Conservation (phyloP, 2,329 filamentous ascomycete species). For the Seiridium unicorne region DNA sequence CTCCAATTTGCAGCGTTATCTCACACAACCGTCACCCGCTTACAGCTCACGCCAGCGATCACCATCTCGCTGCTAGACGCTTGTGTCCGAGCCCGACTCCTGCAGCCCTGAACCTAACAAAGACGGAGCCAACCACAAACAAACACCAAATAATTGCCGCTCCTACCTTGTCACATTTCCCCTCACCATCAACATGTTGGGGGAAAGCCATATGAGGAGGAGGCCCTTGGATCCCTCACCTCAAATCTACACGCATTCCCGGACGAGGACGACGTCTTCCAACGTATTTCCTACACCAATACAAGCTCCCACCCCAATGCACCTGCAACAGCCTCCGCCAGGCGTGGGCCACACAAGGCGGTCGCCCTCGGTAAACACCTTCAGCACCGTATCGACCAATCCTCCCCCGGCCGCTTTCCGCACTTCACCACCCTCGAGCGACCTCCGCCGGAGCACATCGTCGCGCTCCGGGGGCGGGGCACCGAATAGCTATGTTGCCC, state of each 20-base stretch:
- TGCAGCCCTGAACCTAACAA: constrained; percentile 5
- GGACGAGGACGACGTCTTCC: constrained; percentile 56
- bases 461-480: constrained; percentile 66
- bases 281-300: constrained; percentile 39
- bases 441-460: constrained; percentile 75
- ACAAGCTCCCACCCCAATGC: constrained; percentile 25
- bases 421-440: constrained; percentile 48
- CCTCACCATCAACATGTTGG: constrained; percentile 21
- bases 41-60: constrained; percentile 3
- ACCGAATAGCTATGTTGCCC: constrained; percentile 81
- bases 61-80: background rate
- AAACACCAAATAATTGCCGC: background rate
- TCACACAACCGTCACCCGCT: constrained; percentile 4
- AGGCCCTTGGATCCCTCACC: constrained; percentile 25
- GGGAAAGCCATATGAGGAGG: constrained; percentile 26
- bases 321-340: constrained; percentile 31
- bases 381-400: constrained; percentile 70
- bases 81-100: background rate
- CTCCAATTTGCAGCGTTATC: background rate
- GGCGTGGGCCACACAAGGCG: constrained; percentile 44
- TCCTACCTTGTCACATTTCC: background rate
- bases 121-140: background rate
- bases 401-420: constrained; percentile 58
- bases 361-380: constrained; percentile 65
- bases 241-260: constrained; percentile 49